Base-by-base conservation (phyloP, 2,329 filamentous ascomycete species). In the Botryotinia narcissicola region DNA sequence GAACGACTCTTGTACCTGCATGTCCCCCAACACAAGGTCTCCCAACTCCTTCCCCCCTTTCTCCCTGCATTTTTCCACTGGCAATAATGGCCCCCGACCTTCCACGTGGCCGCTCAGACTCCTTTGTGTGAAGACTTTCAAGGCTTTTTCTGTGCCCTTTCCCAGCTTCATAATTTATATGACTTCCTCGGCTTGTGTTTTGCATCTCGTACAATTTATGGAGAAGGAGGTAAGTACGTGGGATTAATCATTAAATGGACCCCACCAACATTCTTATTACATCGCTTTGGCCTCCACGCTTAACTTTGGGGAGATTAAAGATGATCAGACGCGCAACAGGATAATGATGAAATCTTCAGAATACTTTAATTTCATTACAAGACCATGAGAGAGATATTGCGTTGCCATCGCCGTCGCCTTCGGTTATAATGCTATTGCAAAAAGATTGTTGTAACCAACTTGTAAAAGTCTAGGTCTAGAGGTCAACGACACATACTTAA, bases 21-120 rank as follows among this genome's bases (percentile, higher is more conserved):
- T 68, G 35, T 40, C 64, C 64, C 46, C 35, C 35, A 68, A 68
- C 18, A 57, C 25, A 54, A 40, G 14, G 32, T 12, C 32, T 35
- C 35, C 35, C 64, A 54, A 57, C 46, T 42, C 16, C 16, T 51
- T 57, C 48, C 48, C 66, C 66, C 66, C 48, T 69, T 57, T 57
- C 66, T 42, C 66, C 48, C 48, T 68, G 48, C 35, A 57, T 59
- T 62, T 57, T 67, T 32, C 37, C 29, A 59, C 48, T 67, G 46
- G 22, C 35, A 67, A 67, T 59, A 40, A n/a, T 42, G n/a, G 37
- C 64, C 46, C 64, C 62, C 70, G 62, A 68, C 37, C 48, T 32
- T 68, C 70, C 70, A 72, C 70, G 70, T 72, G 70, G 70, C 61
- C 62, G 62, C 62, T 68, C 62, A 67, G 62, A 72, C 62, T 72